A percentile compares a stretch with the other conserved stretches of the same genome.
phyloP scores from a whole-genome alignment of 768 basidiomycete genomes.

The Kwoniella europaea region DNA sequence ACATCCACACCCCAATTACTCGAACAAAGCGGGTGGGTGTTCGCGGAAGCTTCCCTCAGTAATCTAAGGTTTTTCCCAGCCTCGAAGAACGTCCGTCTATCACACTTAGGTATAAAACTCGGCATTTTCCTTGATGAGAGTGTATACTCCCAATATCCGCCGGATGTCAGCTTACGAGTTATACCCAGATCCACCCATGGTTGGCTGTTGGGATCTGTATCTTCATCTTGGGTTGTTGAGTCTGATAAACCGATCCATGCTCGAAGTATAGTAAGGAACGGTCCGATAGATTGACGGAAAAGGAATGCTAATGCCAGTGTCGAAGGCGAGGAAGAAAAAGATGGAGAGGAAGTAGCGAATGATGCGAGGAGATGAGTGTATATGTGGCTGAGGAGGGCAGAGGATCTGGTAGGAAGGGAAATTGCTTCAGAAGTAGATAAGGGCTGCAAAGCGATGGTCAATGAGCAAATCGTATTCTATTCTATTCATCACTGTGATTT shows the following conservation, averaged over 20 bases:
- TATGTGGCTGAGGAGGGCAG: slow-evolving; percentile 37
- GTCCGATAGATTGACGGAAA: slow-evolving; percentile 28
- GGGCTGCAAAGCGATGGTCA: slow-evolving; percentile 24
- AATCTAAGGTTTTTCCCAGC: slow-evolving; percentile 45
- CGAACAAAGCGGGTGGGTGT: slow-evolving; percentile 40
- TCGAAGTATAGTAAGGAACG: slow-evolving; percentile 37
- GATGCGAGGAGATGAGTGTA: slow-evolving; percentile 36
- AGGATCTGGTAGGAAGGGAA: slow-evolving; percentile 32
- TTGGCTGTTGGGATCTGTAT: slow-evolving; percentile 30
- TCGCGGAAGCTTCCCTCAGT: slow-evolving; percentile 39
- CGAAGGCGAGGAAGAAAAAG: background rate
- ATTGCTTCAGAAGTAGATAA: slow-evolving; percentile 13
- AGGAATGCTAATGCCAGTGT: slow-evolving; percentile 39
- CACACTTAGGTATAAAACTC: slow-evolving; percentile 37
- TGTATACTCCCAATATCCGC: slow-evolving; percentile 35
- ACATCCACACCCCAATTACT: slow-evolving; percentile 29
- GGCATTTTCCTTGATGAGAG: slow-evolving; percentile 44
- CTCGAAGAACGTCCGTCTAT: slow-evolving; percentile 42
- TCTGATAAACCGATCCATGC: slow-evolving; percentile 43
- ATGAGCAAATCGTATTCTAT: no score
- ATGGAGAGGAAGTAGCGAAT: slow-evolving; percentile 16
- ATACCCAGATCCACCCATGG: slow-evolving; percentile 53
- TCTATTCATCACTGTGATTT: background rate
- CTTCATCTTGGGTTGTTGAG: slow-evolving; percentile 24
- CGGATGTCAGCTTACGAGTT: slow-evolving; percentile 16